Evolutionary conservation across 805 yeast species (phyloP), one percentile per base, ranked within the genome.

Genomic region (Schwanniomyces vanrijiae): DNA sequence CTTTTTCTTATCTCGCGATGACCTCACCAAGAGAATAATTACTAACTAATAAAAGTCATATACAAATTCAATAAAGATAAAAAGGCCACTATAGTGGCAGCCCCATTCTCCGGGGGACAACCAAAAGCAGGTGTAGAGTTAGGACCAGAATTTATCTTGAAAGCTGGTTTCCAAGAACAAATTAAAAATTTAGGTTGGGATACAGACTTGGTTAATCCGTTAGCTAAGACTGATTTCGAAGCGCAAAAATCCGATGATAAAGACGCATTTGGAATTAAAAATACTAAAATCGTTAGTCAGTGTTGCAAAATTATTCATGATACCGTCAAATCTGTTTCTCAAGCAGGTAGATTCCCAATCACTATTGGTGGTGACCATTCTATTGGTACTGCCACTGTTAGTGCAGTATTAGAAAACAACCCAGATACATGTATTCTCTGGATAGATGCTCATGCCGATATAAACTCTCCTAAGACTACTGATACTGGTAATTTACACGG

Each of bases 391-490:
- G 96, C 96, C 42, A 90, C 97, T 8, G 86, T 92, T 29, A 77
- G 89, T 25, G 98, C 95, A 2, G 88, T 91, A 26, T 76, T 90
- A 52, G 81, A 80, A 14, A 78, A 81, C 53, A 75, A 86, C 64
- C 96, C 97, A 16, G 90, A 91, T 56, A 90, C 96, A 22, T 90
- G 96, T 59, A 75, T 92, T 34, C 64, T 92, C 52, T 92, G 99
- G 99, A 86, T 92, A 57, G 99, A 92, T 69, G 99, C 99, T 0
- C 99, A 92, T 66, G 97, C 98, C 16, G 99, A 92, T 66, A 86
- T 94, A 64, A 94, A 94, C 74, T 86, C 97, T 1, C 88, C 96
- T 9, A 74, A 76, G 29, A 82, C 90, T 7, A 84, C 97, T 1
- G 86, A 79, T 24, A 82, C 92, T 6, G 98, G 98, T 37, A 94